Percentiles rank a stretch among this genome's conserved stretches.
phyloP scores from a whole-genome alignment of 108 stramenopile genomes.

The Pseudonitzschia multistriata region DNA sequence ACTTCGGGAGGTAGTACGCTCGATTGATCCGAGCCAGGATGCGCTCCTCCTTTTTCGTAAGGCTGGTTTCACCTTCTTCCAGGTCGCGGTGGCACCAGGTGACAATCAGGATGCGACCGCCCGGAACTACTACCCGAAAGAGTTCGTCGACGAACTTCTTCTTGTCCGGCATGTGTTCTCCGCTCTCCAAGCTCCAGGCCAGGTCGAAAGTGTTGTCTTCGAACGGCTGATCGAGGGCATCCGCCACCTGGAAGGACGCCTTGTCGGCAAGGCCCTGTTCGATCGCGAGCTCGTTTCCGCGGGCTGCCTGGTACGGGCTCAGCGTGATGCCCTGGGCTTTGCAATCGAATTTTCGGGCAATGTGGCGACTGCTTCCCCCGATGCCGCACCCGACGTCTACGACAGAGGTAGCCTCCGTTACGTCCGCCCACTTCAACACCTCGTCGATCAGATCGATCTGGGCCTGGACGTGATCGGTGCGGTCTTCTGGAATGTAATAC shows the following conservation, averaged over 20 bases:
- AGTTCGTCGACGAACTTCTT: constrained; percentile 86
- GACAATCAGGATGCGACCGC: constrained; percentile 86
- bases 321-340: constrained; percentile 85
- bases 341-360: constrained; percentile 75
- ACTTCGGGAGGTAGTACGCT: constrained; percentile 88
- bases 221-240: constrained; percentile 93
- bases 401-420: constrained; percentile 25
- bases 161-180: constrained; percentile 98
- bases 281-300: constrained; percentile 80
- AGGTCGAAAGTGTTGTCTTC: constrained; percentile 85
- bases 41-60: constrained; percentile 70
- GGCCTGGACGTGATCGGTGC: constrained; percentile 79
- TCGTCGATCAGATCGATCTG: constrained; percentile 94
- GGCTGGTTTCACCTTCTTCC: constrained; percentile 65
- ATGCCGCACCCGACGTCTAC: constrained; percentile 96
- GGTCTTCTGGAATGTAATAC: constrained; percentile 79
- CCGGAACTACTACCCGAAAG: constrained; percentile 75
- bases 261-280: constrained; percentile 78
- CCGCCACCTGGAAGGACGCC: constrained; percentile 82
- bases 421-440: constrained; percentile 84
- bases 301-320: constrained; percentile 88
- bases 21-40: constrained; percentile 84
- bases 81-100: constrained; percentile 96
- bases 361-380: constrained; percentile 89
- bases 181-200: constrained; percentile 93